phyloP scores from a whole-genome alignment of 257 asterid genomes.

The Asclepias syriaca region DNA sequence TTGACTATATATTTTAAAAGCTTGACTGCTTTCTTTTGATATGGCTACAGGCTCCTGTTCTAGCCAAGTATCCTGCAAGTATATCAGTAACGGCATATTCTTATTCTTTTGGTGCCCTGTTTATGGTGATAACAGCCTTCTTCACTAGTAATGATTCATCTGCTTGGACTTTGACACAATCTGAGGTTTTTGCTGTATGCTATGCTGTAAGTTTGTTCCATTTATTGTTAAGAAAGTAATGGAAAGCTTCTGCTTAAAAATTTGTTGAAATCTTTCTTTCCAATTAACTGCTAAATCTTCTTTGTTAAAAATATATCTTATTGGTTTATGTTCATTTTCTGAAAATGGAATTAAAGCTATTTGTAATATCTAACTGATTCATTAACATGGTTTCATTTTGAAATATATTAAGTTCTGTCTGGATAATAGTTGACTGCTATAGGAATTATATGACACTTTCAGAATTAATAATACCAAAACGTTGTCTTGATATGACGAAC shows the following conservation, averaged over 20 bases:
- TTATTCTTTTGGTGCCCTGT: slow-evolving; percentile 62
- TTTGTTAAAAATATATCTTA: neutral
- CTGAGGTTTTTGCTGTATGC: slow-evolving; percentile 74
- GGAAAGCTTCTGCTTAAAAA: neutral
- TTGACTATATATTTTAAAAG: neutral
- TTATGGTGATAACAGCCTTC: slow-evolving; percentile 62
- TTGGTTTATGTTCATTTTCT: neutral
- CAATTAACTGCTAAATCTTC: neutral
- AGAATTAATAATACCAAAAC: neutral
- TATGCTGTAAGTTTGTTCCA: slow-evolving; percentile 72
- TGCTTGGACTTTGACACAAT: slow-evolving; percentile 65
- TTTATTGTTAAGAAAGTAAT: neutral
- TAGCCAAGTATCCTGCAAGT: slow-evolving; percentile 84
- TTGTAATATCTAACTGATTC: neutral
- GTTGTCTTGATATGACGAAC: neutral
- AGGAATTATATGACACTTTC: neutral
- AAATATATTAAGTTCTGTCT: neutral
- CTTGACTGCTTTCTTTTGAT: neutral
- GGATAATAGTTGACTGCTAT: neutral
- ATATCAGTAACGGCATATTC: slow-evolving; percentile 92
- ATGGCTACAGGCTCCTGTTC: slow-evolving; percentile 70
- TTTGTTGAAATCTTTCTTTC: neutral
- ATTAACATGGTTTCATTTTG: neutral
- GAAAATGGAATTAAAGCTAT: neutral
- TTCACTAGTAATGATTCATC: slow-evolving; percentile 49